A percentile compares a stretch with the other conserved stretches of the same genome.
Evolutionary conservation across 768 basidiomycete genomes (phyloP).

Genomic region (Mycena vulgaris): DNA sequence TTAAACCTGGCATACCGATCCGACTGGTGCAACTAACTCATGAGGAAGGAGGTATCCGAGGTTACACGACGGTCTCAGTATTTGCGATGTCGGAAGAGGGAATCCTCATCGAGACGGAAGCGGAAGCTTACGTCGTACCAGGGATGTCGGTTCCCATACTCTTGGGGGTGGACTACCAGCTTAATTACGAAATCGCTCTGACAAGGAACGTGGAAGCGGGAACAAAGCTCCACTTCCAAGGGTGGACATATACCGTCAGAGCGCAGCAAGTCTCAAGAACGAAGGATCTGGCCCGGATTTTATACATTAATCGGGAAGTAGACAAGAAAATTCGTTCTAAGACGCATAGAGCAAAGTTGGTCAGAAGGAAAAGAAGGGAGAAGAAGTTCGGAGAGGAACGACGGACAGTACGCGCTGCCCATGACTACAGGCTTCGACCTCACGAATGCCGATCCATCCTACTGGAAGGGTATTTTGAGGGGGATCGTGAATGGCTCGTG

Average conservation of each 20-base stretch:
- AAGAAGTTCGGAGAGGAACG: not conserved
- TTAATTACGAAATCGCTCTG: not conserved
- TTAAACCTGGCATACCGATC: not conserved
- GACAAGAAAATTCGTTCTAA: not conserved
- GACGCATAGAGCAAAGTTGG: not conserved
- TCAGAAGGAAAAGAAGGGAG: not conserved
- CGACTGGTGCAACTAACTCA: not conserved
- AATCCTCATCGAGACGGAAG: not conserved
- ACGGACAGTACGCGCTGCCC: not conserved
- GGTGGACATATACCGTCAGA: not conserved
- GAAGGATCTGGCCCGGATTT: not conserved
- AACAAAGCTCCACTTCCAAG: not conserved
- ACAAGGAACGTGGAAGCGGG: not conserved
- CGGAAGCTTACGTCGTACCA: not conserved
- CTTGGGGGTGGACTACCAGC: constrained; percentile 1
- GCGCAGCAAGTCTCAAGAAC: not conserved
- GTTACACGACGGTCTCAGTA: not conserved
- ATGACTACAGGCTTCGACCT: not conserved
- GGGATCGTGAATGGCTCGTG: not conserved
- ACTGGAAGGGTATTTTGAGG: not conserved
- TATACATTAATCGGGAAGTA: not conserved
- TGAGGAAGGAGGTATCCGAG: not conserved
- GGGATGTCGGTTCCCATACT: constrained; percentile 6
- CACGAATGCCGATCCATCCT: not conserved
- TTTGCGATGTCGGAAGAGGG: not conserved